Percentiles rank a stretch among this genome's conserved stretches.
phyloP scores from a whole-genome alignment of 805 yeast species.

The Wickerhamomyces hampshirensis region DNA sequence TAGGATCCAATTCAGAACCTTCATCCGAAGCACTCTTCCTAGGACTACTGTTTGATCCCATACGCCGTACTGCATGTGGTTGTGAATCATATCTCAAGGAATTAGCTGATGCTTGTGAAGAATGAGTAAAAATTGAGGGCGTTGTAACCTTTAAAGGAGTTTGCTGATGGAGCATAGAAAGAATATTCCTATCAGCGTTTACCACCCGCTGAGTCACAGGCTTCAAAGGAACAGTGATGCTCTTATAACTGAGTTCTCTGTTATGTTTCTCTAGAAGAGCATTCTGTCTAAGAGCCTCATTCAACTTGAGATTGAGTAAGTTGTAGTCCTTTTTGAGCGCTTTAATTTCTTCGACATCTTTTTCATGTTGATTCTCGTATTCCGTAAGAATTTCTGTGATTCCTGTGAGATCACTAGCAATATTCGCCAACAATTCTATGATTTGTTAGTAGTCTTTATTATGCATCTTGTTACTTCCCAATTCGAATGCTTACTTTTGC shows the following conservation, averaged over 20 bases:
- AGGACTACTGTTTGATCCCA: not conserved
- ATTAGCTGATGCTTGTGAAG: no score
- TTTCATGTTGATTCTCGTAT: not conserved
- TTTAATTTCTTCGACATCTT: not conserved
- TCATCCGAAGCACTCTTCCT: not conserved
- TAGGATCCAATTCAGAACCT: constrained; percentile 4
- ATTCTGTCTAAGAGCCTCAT: constrained; percentile 2
- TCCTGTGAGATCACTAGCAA: no score
- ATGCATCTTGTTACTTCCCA: no score
- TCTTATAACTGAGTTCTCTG: not conserved
- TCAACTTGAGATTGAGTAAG: constrained; percentile 5
- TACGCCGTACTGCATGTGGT: constrained; percentile 1
- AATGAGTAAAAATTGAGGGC: no score
- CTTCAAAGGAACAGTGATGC: not conserved
- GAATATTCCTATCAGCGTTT: not conserved
- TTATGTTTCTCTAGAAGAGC: not conserved
- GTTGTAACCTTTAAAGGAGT: not conserved
- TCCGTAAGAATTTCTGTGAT: no score
- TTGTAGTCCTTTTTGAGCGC: constrained; percentile 4
- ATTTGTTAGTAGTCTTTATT: no score
- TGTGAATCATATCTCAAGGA: no score
- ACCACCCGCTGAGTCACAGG: not conserved
- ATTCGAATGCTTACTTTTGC: no score
- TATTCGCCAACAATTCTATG: no score
- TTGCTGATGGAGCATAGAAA: not conserved